phyloP scores from a whole-genome alignment of 2,329 filamentous ascomycete species.

The Colletotrichum eremochloae region DNA sequence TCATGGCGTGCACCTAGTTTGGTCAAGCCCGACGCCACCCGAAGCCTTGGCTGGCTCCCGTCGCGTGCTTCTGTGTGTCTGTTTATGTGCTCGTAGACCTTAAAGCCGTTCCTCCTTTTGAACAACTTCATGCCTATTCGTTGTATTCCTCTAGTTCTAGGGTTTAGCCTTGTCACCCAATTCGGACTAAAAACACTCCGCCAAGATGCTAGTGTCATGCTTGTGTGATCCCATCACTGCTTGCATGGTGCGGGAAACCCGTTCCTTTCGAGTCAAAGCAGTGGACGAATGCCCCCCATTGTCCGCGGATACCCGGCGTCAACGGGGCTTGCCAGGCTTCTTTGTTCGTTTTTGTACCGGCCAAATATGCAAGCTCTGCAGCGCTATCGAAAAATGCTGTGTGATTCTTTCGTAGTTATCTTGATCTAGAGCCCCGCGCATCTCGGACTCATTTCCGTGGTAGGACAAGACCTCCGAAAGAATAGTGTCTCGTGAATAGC shows the following conservation, averaged over 20 bases:
- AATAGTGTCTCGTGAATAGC: slow-evolving; percentile 25
- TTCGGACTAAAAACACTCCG: neutral
- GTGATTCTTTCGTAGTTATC: slow-evolving; percentile 11
- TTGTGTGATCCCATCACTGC: neutral
- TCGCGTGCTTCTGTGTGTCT: neutral
- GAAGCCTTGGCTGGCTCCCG: neutral
- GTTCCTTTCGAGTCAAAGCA: slow-evolving; percentile 21
- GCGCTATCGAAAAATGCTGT: neutral
- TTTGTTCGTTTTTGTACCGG: neutral
- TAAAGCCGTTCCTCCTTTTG: slow-evolving; percentile 11
- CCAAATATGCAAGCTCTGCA: neutral
- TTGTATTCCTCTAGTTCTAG: neutral
- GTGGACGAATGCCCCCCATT: slow-evolving; percentile 34
- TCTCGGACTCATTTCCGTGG: slow-evolving; percentile 31
- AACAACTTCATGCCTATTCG: neutral
- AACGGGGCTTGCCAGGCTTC: slow-evolving; percentile 3
- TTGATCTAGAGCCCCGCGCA: slow-evolving; percentile 29
- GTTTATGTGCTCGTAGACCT: neutral
- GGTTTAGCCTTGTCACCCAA: neutral
- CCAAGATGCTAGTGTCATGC: slow-evolving; percentile 16
- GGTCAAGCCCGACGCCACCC: slow-evolving; percentile 3
- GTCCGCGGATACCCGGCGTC: slow-evolving; percentile 10
- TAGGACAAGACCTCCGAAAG: slow-evolving; percentile 36
- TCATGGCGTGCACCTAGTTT: neutral
- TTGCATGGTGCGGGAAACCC: neutral